Conservation (phyloP, 2,329 filamentous ascomycete genomes). For the Ceratocystis lukuohia region DNA sequence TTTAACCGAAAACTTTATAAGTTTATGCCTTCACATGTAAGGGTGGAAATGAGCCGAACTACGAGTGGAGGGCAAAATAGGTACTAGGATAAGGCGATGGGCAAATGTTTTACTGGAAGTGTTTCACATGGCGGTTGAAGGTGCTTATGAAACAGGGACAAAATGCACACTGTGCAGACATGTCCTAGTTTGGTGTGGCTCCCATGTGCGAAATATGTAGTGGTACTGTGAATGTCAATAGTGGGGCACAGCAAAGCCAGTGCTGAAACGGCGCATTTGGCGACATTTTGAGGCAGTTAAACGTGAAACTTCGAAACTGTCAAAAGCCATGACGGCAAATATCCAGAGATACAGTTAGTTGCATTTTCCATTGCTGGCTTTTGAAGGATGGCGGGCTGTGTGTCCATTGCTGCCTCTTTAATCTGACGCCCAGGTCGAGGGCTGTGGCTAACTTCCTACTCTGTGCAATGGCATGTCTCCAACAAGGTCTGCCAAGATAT, state of each 20-base stretch:
- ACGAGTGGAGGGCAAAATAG: neutral
- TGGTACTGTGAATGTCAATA: constrained; percentile 5
- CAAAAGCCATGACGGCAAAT: neutral
- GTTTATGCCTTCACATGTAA: neutral
- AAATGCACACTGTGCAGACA: constrained; percentile 13
- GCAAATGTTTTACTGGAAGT: neutral
- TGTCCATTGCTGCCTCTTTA: neutral
- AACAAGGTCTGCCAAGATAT: neutral
- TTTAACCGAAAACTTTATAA: too few species aligned
- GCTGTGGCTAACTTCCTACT: too few species aligned
- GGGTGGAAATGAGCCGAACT: neutral
- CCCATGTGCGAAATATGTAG: neutral
- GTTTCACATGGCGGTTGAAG: neutral
- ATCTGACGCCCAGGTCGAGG: neutral
- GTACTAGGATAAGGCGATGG: neutral
- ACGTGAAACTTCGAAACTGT: neutral
- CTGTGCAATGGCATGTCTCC: too few species aligned
- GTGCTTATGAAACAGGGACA: constrained; percentile 8
- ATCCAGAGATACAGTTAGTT: too few species aligned
- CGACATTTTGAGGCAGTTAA: neutral
- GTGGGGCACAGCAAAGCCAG: neutral
- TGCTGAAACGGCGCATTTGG: neutral
- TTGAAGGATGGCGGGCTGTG: neutral
- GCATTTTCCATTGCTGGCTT: too few species aligned
- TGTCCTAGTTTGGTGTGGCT: neutral